Percentiles rank a stretch among this genome's conserved stretches.
These are phyloP conservation scores for Basidioascus undulatus DNA, from an alignment of 768 basidiomycete species.

Conservation along the genomic window DNA sequence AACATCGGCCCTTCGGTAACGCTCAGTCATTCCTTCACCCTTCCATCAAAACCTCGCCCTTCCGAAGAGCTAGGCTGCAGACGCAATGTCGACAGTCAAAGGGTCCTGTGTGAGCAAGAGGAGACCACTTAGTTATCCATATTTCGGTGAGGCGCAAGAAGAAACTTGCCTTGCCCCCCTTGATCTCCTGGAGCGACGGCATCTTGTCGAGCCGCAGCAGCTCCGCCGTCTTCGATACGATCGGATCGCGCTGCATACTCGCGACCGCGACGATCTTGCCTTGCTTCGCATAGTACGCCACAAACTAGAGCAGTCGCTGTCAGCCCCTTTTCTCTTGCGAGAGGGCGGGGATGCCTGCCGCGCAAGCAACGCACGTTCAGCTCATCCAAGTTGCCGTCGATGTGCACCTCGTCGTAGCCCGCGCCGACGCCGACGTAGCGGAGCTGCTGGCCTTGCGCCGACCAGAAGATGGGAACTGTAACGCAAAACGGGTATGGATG, in stretches of 20 bases:
- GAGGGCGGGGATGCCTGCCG: no score
- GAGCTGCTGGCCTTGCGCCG: slow-evolving; percentile 66
- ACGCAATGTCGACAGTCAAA: no score
- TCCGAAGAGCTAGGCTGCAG: no score
- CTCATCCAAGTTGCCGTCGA: slow-evolving; percentile 47
- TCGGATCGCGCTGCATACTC: slow-evolving; percentile 61
- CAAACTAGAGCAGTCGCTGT: slow-evolving; percentile 27
- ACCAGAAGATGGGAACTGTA: slow-evolving; percentile 83
- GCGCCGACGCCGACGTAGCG: slow-evolving; percentile 56
- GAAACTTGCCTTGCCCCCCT: slow-evolving; percentile 36
- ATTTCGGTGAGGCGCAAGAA: no score
- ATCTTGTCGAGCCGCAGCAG: slow-evolving; percentile 52
- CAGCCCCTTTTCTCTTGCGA: no score
- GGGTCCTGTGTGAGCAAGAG: no score
- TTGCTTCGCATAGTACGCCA: slow-evolving; percentile 40
- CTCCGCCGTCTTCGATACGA: slow-evolving; percentile 54
- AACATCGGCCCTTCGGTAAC: no score
- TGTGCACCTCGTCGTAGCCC: slow-evolving; percentile 48
- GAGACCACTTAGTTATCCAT: no score
- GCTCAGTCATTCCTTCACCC: no score
- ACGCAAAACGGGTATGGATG: not conserved
- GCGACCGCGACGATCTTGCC: slow-evolving; percentile 10
- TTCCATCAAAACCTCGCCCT: no score
- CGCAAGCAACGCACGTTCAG: slow-evolving; percentile 38
- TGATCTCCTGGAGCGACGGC: slow-evolving; percentile 51